Base-by-base conservation (phyloP, 2,329 filamentous ascomycete genomes). In the Exophiala sp. region DNA sequence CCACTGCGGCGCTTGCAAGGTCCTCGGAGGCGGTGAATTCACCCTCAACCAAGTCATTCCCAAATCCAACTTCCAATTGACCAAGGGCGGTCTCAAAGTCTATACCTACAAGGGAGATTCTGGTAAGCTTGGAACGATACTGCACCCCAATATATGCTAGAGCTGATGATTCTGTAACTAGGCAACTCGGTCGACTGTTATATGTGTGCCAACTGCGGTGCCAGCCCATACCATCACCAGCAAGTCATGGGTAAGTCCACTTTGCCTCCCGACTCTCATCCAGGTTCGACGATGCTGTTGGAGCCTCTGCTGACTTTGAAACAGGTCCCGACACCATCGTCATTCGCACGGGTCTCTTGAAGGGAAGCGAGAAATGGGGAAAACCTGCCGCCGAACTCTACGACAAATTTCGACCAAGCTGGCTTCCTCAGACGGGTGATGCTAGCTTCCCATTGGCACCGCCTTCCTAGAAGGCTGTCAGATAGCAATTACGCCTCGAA, bases 1-100 rank as follows among this genome's bases (percentile, higher is more conserved):
- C 69, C 77, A 80, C 60, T 80, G 78, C 67, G 69, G 76, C 58
- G 77, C 76, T 23, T 80, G 78, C 74, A 78, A 79, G 59, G 62
- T 67, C 53, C 70, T 78, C 49, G 70, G 69, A 44, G 75, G 75
- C 56, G 66, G 69, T 14, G 68, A 73, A 42, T 77, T 68, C 67
- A 78, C 75, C 14, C 66, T 78, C 54, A 79, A 78, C 65, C 73
- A 77, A 54, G 73, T 78, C 63, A 70, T 78, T 46, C 74, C 74
- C 39, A 67, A 71, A 59, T 64, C 67, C 24, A 66, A 70, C 37
- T 66, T 80, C 57, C 73, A 73, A 49, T 68, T 80, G 66, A 77
- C 72, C 45, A 73, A 76, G 59, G 77, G 77, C 42, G 62, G 65
- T 2, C 59, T 76, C 37, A 74, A 73, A 50, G 66, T 65, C 27